These are phyloP conservation scores for Calonectria hongkongensis DNA, from an alignment of 2,329 filamentous ascomycete species.

Conservation along the genomic window DNA sequence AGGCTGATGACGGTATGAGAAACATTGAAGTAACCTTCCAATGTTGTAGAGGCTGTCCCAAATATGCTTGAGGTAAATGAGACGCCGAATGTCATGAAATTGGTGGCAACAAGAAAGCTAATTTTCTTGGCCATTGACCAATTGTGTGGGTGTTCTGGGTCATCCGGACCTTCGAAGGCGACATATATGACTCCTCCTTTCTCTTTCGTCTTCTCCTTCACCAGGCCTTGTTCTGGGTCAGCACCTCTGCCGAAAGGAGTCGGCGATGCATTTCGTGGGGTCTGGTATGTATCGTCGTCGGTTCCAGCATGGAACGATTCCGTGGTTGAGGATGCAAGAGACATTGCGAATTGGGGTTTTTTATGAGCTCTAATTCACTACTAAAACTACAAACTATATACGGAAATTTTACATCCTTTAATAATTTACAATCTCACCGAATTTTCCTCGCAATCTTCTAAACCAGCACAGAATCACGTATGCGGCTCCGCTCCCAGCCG, in stretches of 20 bases:
- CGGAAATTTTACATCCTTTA: constrained; percentile 19
- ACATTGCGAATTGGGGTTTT: neutral
- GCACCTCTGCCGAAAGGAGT: neutral
- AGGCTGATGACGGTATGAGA: constrained; percentile 20
- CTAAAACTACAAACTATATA: neutral
- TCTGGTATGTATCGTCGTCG: constrained; percentile 1
- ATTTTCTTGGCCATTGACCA: constrained; percentile 27
- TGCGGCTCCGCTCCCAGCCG: constrained; percentile 28
- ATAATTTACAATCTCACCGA: constrained; percentile 15
- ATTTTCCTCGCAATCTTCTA: constrained; percentile 6
- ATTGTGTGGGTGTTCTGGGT: constrained; percentile 31
- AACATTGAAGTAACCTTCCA: constrained; percentile 5
- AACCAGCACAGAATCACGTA: constrained; percentile 18
- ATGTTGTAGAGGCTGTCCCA: constrained; percentile 12
- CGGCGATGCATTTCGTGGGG: neutral
- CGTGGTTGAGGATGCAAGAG: constrained; percentile 12
- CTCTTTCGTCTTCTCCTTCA: neutral
- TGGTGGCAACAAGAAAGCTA: constrained; percentile 5
- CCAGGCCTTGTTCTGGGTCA: neutral
- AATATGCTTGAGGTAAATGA: constrained; percentile 30
- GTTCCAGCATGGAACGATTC: constrained; percentile 11
- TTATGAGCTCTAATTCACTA: neutral
- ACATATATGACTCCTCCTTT: neutral
- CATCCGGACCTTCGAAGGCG: constrained; percentile 7
- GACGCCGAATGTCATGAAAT: constrained; percentile 27